These are phyloP conservation scores for Coniferiporia sulphurascens DNA, from an alignment of 1,284 basidiomycete genomes.

Conservation along the genomic window DNA sequence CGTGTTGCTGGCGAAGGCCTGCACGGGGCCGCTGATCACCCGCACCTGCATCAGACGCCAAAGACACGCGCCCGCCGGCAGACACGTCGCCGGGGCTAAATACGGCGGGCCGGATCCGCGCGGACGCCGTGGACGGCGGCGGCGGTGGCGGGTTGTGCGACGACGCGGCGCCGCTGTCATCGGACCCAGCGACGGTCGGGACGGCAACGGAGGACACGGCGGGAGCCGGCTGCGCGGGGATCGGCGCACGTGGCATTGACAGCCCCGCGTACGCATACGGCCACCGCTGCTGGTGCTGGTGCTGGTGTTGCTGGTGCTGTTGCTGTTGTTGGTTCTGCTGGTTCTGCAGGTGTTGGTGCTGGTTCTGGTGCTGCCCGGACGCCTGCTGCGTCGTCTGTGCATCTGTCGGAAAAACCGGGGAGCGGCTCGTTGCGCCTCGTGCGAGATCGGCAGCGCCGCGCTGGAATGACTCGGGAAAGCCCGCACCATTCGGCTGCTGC, in stretches of 20 bases:
- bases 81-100: slow-evolving; percentile 1
- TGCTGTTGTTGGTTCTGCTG: background rate
- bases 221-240: no score
- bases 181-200: no score
- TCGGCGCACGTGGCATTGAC: no score
- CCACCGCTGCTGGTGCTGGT: no score
- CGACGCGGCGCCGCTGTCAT: no score
- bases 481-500: slow-evolving; percentile 3
- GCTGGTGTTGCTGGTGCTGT: no score
- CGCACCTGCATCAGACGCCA: slow-evolving; percentile 2
- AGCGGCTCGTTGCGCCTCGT: background rate
- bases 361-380: background rate
- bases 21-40: background rate
- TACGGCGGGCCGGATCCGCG: background rate
- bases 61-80: background rate
- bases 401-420: background rate
- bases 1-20: background rate
- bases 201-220: no score
- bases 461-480: slow-evolving; percentile 5
- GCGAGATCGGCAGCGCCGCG: slow-evolving; percentile 1
- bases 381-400: no score
- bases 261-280: no score
- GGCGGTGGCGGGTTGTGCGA: no score
- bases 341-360: background rate
- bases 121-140: background rate